phyloP scores from a whole-genome alignment of 2,329 filamentous ascomycete genomes.

The Fusarium mangiferae region DNA sequence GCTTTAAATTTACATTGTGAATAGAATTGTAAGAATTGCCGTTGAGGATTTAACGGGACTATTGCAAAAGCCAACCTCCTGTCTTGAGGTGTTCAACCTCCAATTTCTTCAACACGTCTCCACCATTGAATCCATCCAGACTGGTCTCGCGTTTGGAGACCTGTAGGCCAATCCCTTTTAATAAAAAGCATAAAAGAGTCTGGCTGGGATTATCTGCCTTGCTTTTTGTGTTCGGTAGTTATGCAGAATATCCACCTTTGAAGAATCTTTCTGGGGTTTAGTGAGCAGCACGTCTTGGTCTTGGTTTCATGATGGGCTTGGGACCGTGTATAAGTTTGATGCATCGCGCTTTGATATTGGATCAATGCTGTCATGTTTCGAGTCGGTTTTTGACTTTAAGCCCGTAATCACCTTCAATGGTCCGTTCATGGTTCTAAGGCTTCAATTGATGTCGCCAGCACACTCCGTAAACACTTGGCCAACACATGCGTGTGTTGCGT shows the following conservation, averaged over 20 bases:
- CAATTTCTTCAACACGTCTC: conserved; percentile 33
- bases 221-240: not conserved
- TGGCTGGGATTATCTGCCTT: not conserved
- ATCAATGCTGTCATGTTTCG: not conserved
- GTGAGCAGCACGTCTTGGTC: not conserved
- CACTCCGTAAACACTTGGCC: not conserved
- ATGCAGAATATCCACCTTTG: not conserved
- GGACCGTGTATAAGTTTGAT: not conserved
- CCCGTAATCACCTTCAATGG: not conserved
- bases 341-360: not conserved
- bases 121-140: conserved; percentile 19
- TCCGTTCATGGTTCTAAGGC: not conserved
- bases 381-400: rapidly evolving
- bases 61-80: conserved; percentile 15
- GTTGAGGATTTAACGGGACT: conserved; percentile 1
- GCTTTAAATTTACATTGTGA: not conserved
- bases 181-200: conserved; percentile 1
- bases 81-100: conserved; percentile 13
- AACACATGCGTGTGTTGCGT: not conserved
- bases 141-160: conserved; percentile 19
- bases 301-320: not conserved
- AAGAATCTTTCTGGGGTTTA: not conserved
- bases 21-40: not conserved
- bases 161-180: conserved; percentile 29
- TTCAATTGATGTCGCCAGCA: not conserved